phyloP scores from a whole-genome alignment of 768 basidiomycete genomes.

The Calocera cornea region DNA sequence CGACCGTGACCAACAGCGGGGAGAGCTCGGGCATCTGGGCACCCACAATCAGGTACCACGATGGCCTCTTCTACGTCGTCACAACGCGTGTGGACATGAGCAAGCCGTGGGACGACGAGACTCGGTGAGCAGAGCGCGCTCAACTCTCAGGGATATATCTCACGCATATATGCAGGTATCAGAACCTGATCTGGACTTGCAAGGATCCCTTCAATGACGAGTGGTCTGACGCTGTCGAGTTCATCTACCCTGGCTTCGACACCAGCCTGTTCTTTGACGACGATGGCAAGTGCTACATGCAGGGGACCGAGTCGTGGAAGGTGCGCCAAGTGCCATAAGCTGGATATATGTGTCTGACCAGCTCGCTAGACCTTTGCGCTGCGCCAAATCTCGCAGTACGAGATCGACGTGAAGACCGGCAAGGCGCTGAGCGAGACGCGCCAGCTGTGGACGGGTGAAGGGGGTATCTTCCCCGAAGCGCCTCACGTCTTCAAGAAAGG shows the following conservation, averaged over 20 bases:
- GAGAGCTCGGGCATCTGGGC: constrained; percentile 17
- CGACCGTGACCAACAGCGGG: constrained; percentile 1
- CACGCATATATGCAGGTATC: background rate
- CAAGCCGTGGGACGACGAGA: constrained; percentile 6
- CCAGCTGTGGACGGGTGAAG: constrained; percentile 12
- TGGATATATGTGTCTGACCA: background rate
- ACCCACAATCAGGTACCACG: constrained; percentile 14
- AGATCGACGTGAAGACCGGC: constrained; percentile 20
- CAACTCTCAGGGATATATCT: constrained; percentile 8
- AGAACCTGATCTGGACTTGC: constrained; percentile 12
- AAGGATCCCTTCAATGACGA: constrained; percentile 14
- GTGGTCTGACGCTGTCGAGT: constrained; percentile 26
- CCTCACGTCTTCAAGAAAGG: constrained; percentile 20
- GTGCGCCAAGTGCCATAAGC: background rate
- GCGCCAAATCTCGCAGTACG: constrained; percentile 17
- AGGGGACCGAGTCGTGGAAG: constrained; percentile 17
- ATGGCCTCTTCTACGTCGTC: constrained; percentile 15
- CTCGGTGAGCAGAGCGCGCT: constrained; percentile 7
- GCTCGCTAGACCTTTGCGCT: background rate
- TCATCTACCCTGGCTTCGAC: constrained; percentile 25
- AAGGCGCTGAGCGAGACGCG: constrained; percentile 3
- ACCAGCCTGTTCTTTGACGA: constrained; percentile 25
- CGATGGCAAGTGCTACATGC: constrained; percentile 23
- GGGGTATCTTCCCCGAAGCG: constrained; percentile 19
- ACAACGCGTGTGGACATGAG: constrained; percentile 14